These are phyloP conservation scores for Stagonosporopsis chrysanthemi DNA, from an alignment of 2,329 filamentous ascomycete genomes.

Conservation along the genomic window DNA sequence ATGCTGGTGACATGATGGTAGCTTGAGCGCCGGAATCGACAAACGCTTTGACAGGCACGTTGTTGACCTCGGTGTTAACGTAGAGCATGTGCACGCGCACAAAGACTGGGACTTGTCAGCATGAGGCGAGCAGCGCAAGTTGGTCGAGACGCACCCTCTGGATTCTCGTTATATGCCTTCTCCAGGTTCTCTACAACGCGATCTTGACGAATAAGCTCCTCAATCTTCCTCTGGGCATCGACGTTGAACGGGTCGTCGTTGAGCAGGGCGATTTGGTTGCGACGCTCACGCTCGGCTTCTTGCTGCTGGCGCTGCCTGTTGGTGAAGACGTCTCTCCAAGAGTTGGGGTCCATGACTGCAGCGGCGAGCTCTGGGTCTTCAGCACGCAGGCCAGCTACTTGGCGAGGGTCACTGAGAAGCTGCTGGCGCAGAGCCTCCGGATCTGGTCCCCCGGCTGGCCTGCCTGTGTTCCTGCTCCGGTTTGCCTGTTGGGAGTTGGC, in stretches of 20 bases:
- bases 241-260: conserved; percentile 95
- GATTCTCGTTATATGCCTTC: conserved; percentile 95
- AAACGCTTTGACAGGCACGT: conserved; percentile 89
- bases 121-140: background rate
- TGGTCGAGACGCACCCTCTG: conserved; percentile 74
- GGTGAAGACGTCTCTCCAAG: conserved; percentile 76
- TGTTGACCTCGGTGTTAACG: conserved; percentile 93
- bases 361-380: conserved; percentile 79
- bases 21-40: conserved; percentile 98
- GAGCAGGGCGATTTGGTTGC: conserved; percentile 81
- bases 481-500: conserved; percentile 29
- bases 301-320: conserved; percentile 74
- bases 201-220: conserved; percentile 96
- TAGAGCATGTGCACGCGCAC: conserved; percentile 96
- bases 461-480: conserved; percentile 29
- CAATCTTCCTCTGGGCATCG: conserved; percentile 89
- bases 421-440: conserved; percentile 86
- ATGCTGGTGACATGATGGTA: conserved; percentile 97
- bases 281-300: conserved; percentile 76
- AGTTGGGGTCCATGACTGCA: conserved; percentile 75
- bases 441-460: conserved; percentile 47
- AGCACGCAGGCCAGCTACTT: conserved; percentile 74
- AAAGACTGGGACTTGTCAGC: conserved; percentile 70
- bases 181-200: conserved; percentile 94
- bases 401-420: conserved; percentile 77